Conservation (phyloP, 345 rosid genomes). For the Ceriops tagal region DNA sequence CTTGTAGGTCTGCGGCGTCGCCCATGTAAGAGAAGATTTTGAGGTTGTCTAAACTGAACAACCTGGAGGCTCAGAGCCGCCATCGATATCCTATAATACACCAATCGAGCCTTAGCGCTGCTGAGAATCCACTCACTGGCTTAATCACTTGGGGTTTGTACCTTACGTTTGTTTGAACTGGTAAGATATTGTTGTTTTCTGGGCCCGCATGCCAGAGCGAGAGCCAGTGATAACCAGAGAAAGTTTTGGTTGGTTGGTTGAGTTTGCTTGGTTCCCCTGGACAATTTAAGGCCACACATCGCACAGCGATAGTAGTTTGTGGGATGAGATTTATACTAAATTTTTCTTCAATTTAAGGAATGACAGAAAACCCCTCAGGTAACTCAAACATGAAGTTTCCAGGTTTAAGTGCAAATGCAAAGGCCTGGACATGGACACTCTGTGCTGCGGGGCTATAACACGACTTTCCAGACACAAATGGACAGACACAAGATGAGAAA, state of each 20-base stretch:
- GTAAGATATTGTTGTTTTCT: not conserved
- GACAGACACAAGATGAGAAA: too few relatives aligned
- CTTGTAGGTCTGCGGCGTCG: slow-evolving; percentile 6
- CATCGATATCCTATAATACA: slow-evolving; percentile 35
- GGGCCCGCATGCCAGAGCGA: too few relatives aligned
- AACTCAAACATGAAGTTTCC: not conserved
- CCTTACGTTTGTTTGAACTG: not conserved
- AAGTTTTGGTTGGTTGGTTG: slow-evolving; percentile 7
- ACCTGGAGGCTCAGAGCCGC: slow-evolving; percentile 57
- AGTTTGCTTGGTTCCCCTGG: not conserved
- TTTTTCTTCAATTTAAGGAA: not conserved
- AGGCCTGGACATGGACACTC: too few relatives aligned
- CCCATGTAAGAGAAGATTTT: slow-evolving; percentile 6
- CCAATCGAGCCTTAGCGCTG: not conserved
- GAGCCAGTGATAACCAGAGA: not conserved
- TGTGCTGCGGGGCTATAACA: too few relatives aligned
- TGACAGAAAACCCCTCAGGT: slow-evolving; percentile 1
- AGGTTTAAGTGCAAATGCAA: not conserved
- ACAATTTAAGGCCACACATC: slow-evolving; percentile 25
- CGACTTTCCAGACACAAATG: too few relatives aligned
- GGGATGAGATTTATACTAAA: not conserved
- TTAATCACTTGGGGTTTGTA: not conserved
- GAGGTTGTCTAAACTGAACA: slow-evolving; percentile 23
- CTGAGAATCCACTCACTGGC: not conserved
- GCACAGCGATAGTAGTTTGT: not conserved